These are phyloP conservation scores for Phytophthora kernoviae DNA, from an alignment of 352 stramenopile genomes.

Conservation along the genomic window DNA sequence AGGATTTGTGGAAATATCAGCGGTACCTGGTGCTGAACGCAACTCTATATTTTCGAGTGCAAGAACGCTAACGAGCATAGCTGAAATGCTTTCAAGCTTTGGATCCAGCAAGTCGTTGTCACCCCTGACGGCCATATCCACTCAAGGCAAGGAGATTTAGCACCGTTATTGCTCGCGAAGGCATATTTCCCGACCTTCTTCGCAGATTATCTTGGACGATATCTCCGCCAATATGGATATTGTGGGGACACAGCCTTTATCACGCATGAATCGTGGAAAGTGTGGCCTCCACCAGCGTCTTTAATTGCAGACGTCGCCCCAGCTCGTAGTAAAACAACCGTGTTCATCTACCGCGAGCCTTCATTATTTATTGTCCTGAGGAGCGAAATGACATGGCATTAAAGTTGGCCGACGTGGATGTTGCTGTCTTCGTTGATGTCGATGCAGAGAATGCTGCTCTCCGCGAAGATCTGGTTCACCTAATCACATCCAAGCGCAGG, in stretches of 20 bases:
- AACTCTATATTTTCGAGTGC: constrained; percentile 2
- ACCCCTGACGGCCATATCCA: background rate
- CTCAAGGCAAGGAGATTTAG: background rate
- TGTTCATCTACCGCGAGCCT: constrained; percentile 22
- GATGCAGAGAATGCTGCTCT: constrained; percentile 8
- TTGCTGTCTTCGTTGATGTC: constrained; percentile 16
- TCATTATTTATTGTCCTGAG: constrained; percentile 21
- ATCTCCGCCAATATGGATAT: constrained; percentile 8
- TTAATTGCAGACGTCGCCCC: constrained; percentile 22
- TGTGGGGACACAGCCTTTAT: background rate
- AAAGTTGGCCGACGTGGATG: constrained; percentile 16
- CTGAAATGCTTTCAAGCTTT: constrained; percentile 9
- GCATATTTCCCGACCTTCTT: constrained; percentile 39
- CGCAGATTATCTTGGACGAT: constrained; percentile 14
- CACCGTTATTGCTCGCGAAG: constrained; percentile 44
- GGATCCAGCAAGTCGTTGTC: background rate
- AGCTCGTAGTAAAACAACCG: constrained; percentile 22
- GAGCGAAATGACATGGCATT: constrained; percentile 14
- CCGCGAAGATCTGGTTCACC: constrained; percentile 25
- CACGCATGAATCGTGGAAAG: constrained; percentile 6
- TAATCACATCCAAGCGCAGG: constrained; percentile 40
- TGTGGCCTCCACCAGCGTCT: constrained; percentile 12
- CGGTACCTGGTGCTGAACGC: background rate
- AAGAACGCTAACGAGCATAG: constrained; percentile 8
- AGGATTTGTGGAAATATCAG: constrained; percentile 15